A percentile compares a stretch with the other conserved stretches of the same genome.
Conservation (phyloP, 805 yeast species). For the Candida succiphila region DNA sequence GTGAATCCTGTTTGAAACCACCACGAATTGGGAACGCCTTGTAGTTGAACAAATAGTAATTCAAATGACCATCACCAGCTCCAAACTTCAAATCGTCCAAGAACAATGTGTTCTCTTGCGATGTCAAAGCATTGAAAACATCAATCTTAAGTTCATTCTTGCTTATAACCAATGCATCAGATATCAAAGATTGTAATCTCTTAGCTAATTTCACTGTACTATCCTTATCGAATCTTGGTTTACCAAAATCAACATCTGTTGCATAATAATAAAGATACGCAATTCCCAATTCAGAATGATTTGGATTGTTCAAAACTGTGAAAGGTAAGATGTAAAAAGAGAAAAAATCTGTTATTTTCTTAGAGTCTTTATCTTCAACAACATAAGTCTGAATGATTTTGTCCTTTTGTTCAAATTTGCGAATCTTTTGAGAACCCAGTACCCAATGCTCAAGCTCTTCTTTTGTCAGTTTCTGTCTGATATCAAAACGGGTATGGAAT, state of each 20-base stretch:
- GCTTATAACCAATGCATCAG: slow-evolving; percentile 70
- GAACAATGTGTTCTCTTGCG: slow-evolving; percentile 83
- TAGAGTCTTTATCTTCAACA: slow-evolving; percentile 46
- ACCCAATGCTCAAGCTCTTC: slow-evolving; percentile 81
- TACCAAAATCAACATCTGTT: slow-evolving; percentile 46
- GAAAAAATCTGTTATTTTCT: slow-evolving; percentile 75
- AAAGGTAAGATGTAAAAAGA: slow-evolving; percentile 87
- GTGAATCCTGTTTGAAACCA: slow-evolving; percentile 53
- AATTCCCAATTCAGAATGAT: slow-evolving; percentile 62
- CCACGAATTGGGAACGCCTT: slow-evolving; percentile 73
- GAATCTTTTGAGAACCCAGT: slow-evolving; percentile 33
- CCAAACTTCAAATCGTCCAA: slow-evolving; percentile 81
- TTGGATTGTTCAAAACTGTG: slow-evolving; percentile 58
- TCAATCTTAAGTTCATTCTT: slow-evolving; percentile 55
- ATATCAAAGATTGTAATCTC: slow-evolving; percentile 52
- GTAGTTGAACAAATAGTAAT: slow-evolving; percentile 89
- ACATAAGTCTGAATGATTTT: slow-evolving; percentile 71
- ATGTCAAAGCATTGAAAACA: slow-evolving; percentile 87
- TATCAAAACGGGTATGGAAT: slow-evolving; percentile 63
- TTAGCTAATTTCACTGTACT: slow-evolving; percentile 36
- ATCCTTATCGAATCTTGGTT: slow-evolving; percentile 24
- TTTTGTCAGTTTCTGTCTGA: slow-evolving; percentile 54
- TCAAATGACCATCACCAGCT: slow-evolving; percentile 84
- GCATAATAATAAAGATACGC: slow-evolving; percentile 92
- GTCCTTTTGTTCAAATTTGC: slow-evolving; percentile 13